phyloP scores from a whole-genome alignment of 768 basidiomycete genomes.

The Cystofilobasidium ferigula region DNA sequence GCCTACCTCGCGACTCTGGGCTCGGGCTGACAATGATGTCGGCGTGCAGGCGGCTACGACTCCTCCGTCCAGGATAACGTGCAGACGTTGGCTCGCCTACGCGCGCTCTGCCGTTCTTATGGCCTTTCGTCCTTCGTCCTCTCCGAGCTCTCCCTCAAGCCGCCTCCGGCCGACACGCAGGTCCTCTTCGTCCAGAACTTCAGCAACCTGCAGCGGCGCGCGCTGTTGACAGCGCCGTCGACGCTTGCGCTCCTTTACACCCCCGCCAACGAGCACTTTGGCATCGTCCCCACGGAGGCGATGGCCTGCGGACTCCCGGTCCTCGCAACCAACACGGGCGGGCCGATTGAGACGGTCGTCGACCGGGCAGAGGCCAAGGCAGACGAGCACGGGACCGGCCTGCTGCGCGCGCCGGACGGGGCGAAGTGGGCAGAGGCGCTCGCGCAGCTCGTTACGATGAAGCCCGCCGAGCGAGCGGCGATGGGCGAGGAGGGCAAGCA shows the following conservation, averaged over 20 bases:
- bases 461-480: constrained; percentile 40
- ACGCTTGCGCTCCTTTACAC: constrained; percentile 80
- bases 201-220: constrained; percentile 67
- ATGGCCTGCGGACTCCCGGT: constrained; percentile 88
- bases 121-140: constrained; percentile 45
- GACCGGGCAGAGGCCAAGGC: constrained; percentile 28
- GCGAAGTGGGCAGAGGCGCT: constrained; percentile 63
- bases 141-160: constrained; percentile 26
- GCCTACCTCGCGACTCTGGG: neutral
- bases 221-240: constrained; percentile 56
- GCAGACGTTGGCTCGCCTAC: constrained; percentile 50
- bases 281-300: constrained; percentile 88
- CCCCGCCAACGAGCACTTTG: constrained; percentile 90
- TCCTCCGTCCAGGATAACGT: constrained; percentile 75
- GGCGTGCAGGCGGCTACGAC: constrained; percentile 71
- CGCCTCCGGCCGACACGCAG: constrained; percentile 42
- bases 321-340: constrained; percentile 68
- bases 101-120: constrained; percentile 48
- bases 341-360: constrained; percentile 76
- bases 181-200: constrained; percentile 88
- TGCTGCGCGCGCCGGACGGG: constrained; percentile 55
- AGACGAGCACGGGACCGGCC: constrained; percentile 54
- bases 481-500: constrained; percentile 50
- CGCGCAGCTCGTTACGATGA: constrained; percentile 44
- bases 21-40: no score